Evolutionary conservation across 352 stramenopile genomes (phyloP).

Genomic region (Globisporangium paddicum): DNA sequence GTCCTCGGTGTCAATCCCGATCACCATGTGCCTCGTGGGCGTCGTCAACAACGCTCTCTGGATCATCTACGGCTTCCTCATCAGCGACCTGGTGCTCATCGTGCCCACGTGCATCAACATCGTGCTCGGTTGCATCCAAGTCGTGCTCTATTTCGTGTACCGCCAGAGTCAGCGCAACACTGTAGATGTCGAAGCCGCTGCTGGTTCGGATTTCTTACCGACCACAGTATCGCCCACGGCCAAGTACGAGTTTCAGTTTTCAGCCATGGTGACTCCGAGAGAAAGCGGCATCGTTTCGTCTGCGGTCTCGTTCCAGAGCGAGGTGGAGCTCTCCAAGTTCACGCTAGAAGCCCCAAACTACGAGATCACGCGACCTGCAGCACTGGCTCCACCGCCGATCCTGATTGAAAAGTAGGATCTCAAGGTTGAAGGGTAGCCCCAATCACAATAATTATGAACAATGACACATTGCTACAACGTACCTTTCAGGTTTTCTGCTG

Average conservation of each 20-base stretch:
- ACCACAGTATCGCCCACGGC: background rate
- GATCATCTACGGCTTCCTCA: slow-evolving; percentile 56
- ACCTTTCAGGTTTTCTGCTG: background rate
- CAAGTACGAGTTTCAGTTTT: slow-evolving; percentile 12
- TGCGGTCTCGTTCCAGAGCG: slow-evolving; percentile 1
- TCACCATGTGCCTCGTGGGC: slow-evolving; percentile 56
- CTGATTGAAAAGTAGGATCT: background rate
- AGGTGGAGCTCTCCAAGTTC: slow-evolving; percentile 29
- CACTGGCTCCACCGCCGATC: background rate
- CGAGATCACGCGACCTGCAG: background rate
- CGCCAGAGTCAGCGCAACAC: slow-evolving; percentile 22
- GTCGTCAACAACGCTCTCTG: slow-evolving; percentile 74
- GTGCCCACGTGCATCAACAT: slow-evolving; percentile 45
- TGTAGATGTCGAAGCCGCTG: background rate
- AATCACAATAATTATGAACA: background rate
- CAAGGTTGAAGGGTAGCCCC: background rate
- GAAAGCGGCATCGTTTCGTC: background rate
- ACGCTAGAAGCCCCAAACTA: slow-evolving; percentile 19
- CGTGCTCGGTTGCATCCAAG: slow-evolving; percentile 41
- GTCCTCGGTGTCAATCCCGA: slow-evolving; percentile 52
- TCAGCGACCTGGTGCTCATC: slow-evolving; percentile 54
- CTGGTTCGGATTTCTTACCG: slow-evolving; percentile 7
- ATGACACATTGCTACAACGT: background rate
- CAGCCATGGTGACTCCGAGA: slow-evolving; percentile 6
- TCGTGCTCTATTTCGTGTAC: slow-evolving; percentile 58